These are phyloP conservation scores for Candida ulmi DNA, from an alignment of 805 yeast species.

Conservation along the genomic window DNA sequence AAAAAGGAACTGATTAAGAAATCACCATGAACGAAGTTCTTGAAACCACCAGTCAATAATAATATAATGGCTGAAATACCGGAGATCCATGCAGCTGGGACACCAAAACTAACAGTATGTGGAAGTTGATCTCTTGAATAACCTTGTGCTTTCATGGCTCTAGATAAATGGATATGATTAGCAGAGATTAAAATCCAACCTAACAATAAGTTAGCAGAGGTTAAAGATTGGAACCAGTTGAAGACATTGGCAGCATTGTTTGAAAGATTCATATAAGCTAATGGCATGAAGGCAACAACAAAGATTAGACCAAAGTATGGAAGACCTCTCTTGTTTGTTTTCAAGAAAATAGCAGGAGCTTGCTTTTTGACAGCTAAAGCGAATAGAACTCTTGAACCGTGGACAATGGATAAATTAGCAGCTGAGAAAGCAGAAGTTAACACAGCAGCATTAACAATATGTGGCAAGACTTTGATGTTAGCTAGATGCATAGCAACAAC, in stretches of 20 bases:
- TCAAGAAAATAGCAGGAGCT: conserved; percentile 30
- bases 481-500: conserved; percentile 45
- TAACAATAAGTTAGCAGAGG: conserved; percentile 25
- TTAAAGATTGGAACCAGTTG: conserved; percentile 29
- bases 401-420: conserved; percentile 25
- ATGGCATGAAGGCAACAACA: conserved; percentile 25
- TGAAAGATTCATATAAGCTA: conserved; percentile 27
- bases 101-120: conserved; percentile 20
- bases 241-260: conserved; percentile 25
- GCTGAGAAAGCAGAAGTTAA: conserved; percentile 35
- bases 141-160: conserved; percentile 36
- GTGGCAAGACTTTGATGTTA: conserved; percentile 28
- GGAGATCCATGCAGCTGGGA: conserved; percentile 24
- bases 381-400: conserved; percentile 28
- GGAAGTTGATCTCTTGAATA: conserved; percentile 27
- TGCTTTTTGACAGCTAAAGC: conserved; percentile 31
- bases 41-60: conserved; percentile 27
- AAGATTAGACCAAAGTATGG: conserved; percentile 27
- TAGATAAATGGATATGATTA: conserved; percentile 24
- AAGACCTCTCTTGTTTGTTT: conserved; percentile 27
- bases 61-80: conserved; percentile 17
- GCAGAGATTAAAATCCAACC: conserved; percentile 26
- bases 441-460: conserved; percentile 32
- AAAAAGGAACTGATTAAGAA: conserved; percentile 4
- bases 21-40: conserved; percentile 25